phyloP scores from a whole-genome alignment of 106 monocot species.

The Acanthochlamys bracteata region DNA sequence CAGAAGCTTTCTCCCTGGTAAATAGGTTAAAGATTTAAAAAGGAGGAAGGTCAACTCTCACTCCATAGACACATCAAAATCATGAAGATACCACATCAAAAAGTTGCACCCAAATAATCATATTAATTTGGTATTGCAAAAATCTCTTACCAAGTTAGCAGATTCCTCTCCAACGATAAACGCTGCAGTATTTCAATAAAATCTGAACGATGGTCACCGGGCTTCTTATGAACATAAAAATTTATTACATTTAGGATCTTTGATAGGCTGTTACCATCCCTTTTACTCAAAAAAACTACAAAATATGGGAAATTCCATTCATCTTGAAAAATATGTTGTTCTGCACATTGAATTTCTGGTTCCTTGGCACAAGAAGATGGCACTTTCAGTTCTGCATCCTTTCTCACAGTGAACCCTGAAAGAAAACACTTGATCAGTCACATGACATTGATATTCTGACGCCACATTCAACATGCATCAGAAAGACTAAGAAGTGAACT shows the following conservation, averaged over 20 bases:
- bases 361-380: background rate
- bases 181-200: conserved; percentile 19
- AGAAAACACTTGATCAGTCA: background rate
- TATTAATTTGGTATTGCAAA: too few relatives aligned
- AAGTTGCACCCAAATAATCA: background rate
- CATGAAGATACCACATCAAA: background rate
- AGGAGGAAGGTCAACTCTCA: background rate
- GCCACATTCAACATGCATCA: background rate
- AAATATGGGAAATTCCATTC: conserved; percentile 6
- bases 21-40: background rate
- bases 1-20: conserved; percentile 56
- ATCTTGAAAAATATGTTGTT: background rate
- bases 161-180: conserved; percentile 24
- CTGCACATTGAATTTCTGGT: background rate
- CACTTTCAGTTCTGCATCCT: background rate
- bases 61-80: background rate
- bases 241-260: conserved; percentile 32
- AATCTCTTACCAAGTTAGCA: conserved; percentile 59
- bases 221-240: conserved; percentile 11
- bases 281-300: conserved; percentile 32
- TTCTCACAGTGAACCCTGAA: background rate
- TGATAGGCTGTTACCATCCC: conserved; percentile 31
- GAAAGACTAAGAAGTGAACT: too few relatives aligned
- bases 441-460: background rate
- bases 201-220: conserved; percentile 3